phyloP scores from a whole-genome alignment of 1,284 basidiomycete species.

The Ustilago shanxiensis region DNA sequence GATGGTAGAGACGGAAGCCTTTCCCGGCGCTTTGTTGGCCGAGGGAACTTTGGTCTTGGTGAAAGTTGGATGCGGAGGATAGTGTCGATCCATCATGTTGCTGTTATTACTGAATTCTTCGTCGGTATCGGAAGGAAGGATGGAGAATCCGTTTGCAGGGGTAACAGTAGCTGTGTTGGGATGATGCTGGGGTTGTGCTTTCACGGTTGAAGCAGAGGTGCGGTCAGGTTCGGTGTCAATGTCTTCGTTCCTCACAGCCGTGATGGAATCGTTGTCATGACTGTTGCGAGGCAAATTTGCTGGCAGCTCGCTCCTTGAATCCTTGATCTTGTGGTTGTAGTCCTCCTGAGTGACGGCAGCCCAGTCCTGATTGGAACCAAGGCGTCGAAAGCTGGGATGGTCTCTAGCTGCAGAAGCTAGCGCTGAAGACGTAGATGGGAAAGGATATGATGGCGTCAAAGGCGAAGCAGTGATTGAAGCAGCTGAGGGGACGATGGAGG shows the following conservation, averaged over 20 bases:
- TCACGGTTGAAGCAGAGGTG: background rate
- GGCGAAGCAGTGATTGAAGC: background rate
- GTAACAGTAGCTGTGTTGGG: background rate
- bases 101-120: background rate
- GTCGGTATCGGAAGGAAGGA: background rate
- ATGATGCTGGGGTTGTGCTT: background rate
- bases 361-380: background rate
- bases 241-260: constrained; percentile 41
- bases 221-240: background rate
- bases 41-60: constrained; percentile 14
- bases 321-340: background rate
- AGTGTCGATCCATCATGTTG: constrained; percentile 36
- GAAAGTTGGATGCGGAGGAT: constrained; percentile 20
- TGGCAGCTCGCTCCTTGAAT: background rate
- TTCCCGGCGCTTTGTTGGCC: constrained; percentile 10
- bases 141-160: background rate
- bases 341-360: background rate
- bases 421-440: constrained; percentile 1
- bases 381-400: constrained; percentile 11
- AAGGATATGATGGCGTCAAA: background rate
- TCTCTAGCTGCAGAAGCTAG: constrained; percentile 17
- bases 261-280: constrained; percentile 39
- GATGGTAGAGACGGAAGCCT: constrained; percentile 44
- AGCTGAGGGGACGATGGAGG: background rate
- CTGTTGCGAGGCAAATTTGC: constrained; percentile 11